These are phyloP conservation scores for Rutstroemia sp. DNA, from an alignment of 2,329 filamentous ascomycete species.

Conservation along the genomic window DNA sequence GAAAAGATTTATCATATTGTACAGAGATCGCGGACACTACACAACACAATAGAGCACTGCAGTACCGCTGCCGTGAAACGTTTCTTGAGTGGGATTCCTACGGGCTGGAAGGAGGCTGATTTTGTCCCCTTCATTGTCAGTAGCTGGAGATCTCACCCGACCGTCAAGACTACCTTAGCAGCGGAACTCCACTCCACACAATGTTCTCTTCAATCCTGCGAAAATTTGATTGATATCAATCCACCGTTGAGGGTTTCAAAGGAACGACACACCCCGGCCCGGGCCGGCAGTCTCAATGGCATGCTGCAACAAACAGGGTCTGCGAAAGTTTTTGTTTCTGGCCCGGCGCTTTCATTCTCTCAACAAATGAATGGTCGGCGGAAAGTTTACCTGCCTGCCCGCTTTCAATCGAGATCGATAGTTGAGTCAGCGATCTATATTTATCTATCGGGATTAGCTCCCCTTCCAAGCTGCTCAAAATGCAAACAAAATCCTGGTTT, in stretches of 20 bases:
- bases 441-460: background rate
- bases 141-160: background rate
- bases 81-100: background rate
- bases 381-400: background rate
- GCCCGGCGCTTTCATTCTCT: background rate
- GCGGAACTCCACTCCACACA: background rate
- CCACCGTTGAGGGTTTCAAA: background rate
- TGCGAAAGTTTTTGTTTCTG: background rate
- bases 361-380: background rate
- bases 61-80: constrained; percentile 10
- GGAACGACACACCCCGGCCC: background rate
- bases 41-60: constrained; percentile 3
- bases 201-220: background rate
- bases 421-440: background rate
- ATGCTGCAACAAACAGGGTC: background rate
- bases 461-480: background rate
- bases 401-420: constrained; percentile 2
- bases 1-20: constrained; percentile 10
- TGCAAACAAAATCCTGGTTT: background rate
- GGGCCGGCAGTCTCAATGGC: background rate
- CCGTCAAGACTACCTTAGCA: background rate
- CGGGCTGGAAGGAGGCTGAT: background rate
- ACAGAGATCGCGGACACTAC: constrained; percentile 8
- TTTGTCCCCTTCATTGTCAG: background rate
- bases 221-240: background rate